Evolutionary conservation across 2,329 filamentous ascomycete species (phyloP).

Genomic region (Pleurostoma richardsiae): DNA sequence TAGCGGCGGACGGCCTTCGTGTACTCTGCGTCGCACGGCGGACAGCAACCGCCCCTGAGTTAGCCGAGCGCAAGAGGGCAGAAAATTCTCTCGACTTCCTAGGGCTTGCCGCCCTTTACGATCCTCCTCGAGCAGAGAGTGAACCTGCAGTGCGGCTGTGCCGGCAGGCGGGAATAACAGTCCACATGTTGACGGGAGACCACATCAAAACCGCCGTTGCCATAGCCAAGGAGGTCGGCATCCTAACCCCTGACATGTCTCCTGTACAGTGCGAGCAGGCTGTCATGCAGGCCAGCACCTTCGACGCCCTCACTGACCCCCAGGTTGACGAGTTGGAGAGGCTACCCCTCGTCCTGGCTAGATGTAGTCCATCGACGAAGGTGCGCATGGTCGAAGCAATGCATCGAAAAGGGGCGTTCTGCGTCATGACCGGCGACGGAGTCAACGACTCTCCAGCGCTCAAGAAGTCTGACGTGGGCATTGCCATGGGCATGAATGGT

Average conservation of each 20-base stretch:
- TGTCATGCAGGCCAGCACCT: conserved; percentile 58
- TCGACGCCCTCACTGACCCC: conserved; percentile 56
- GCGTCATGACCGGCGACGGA: conserved; percentile 71
- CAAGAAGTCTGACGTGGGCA: conserved; percentile 69
- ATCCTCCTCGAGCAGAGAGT: conserved; percentile 65
- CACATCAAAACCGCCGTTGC: conserved; percentile 63
- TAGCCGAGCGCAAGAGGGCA: conserved; percentile 44
- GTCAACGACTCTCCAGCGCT: conserved; percentile 72
- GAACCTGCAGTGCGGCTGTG: conserved; percentile 55
- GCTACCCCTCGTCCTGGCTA: conserved; percentile 63
- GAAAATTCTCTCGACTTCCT: conserved; percentile 57
- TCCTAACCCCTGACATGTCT: conserved; percentile 35
- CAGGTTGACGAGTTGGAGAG: conserved; percentile 57
- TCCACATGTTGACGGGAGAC: conserved; percentile 68
- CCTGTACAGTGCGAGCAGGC: conserved; percentile 32
- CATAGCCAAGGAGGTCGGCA: conserved; percentile 62
- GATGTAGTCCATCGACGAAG: conserved; percentile 67
- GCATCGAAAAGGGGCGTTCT: conserved; percentile 62
- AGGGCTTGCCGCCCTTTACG: conserved; percentile 68
- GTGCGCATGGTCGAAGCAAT: conserved; percentile 74
- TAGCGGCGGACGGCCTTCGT: conserved; percentile 61
- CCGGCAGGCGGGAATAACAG: conserved; percentile 55
- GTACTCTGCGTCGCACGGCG: conserved; percentile 59
- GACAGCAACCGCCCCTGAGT: conserved; percentile 16
- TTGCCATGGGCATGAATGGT: conserved; percentile 68